Conservation (phyloP, 345 rosid species). For the Arabis hirsuta region DNA sequence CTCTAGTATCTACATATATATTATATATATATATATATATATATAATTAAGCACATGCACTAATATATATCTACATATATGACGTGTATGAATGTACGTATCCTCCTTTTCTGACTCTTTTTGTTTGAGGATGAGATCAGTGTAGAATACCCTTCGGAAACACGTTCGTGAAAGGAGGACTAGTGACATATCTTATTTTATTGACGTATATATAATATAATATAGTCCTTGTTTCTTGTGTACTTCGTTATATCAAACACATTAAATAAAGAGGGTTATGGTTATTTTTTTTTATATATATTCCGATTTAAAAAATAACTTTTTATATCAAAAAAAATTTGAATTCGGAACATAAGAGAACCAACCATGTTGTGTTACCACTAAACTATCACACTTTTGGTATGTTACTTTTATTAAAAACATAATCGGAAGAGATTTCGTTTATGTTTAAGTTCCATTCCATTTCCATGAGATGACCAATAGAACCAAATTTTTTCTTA, state of each 20-base stretch:
- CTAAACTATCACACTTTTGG: too few relatives aligned
- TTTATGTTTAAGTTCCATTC: not conserved
- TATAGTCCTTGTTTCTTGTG: constrained; percentile 13
- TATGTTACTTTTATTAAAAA: not conserved
- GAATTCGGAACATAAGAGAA: too few relatives aligned
- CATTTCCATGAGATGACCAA: not conserved
- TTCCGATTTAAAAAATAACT: too few relatives aligned
- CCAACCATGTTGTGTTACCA: too few relatives aligned
- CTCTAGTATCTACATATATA: not conserved
- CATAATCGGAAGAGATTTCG: not conserved
- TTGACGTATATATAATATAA: not conserved
- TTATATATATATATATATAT: constrained; percentile 1
- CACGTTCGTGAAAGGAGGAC: constrained; percentile 31
- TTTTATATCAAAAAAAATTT: too few relatives aligned
- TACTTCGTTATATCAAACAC: constrained; percentile 1
- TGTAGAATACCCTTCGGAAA: constrained; percentile 37
- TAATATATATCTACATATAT: not conserved
- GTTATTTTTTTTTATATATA: not conserved
- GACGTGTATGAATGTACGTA: not conserved
- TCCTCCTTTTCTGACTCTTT: constrained; percentile 38
- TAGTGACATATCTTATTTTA: constrained; percentile 21
- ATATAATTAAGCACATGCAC: too few relatives aligned
- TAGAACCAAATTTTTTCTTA: not conserved
- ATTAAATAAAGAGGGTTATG: constrained; percentile 32
- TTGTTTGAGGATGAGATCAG: constrained; percentile 42